Evolutionary conservation across 345 rosid species (phyloP), one percentile per base, ranked within the genome.

Genomic region (Geranium rotundifolium): DNA sequence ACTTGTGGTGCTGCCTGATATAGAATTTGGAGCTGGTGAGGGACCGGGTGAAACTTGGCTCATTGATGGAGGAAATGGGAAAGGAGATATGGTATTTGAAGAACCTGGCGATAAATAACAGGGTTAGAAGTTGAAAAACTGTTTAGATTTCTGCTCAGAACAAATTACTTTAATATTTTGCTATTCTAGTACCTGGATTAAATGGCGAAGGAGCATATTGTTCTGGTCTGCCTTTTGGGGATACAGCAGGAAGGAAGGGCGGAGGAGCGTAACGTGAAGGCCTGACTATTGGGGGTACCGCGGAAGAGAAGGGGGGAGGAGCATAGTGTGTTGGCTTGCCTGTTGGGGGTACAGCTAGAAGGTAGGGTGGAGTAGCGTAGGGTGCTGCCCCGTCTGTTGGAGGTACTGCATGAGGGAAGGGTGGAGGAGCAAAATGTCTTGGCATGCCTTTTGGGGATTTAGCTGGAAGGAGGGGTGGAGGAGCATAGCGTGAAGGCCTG

Each of bases 121-220:
- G 57, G 63, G 49, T 73, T 65, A 69, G 69, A 63, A 66, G 54
- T 63, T 57, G 58, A 58, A 63, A 60, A 39, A 49, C 46, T 41
- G 50, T 29, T 54, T 52, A 61, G 55, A 37, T 20, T 9, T 64
- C 29, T 19, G 16, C 19, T 58, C 20, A 54, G 19, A 65, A 69
- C 41, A 55, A 31, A 46, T 16, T 19, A 65, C 34, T 18, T 37
- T 27, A 61, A 63, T 16, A 54, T 66, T 41, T 54, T 30, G 49
- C n/a, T 59, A 63, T 27, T 31, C n/a, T 34, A 55, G 57, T 72
- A 85, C 91, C 88, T 77, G 73, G 81, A 69, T 69, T 46, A 56
- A 55, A 54, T 18, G 92, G 77, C 63, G 89, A 67, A 76, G 79
- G 66, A 77, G 81, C 78, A 80, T 75, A 23, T 69, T 71, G 77